These are phyloP conservation scores for Austroboletus niveus DNA, from an alignment of 1,284 basidiomycete genomes.

Conservation along the genomic window DNA sequence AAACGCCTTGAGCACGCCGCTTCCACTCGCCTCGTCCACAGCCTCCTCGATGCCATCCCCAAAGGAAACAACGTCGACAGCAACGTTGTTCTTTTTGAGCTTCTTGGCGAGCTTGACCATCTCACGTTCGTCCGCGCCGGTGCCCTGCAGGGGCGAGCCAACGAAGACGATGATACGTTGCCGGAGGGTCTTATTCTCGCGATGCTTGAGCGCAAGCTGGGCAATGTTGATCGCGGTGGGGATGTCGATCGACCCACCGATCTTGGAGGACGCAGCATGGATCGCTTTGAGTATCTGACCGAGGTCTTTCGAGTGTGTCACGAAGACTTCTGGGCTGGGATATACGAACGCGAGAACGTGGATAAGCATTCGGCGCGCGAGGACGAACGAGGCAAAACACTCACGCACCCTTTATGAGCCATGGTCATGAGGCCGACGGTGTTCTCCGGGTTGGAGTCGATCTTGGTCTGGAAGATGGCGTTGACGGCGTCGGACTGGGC, in stretches of 20 bases:
- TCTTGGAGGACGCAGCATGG: conserved; percentile 65
- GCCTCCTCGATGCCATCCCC: conserved; percentile 71
- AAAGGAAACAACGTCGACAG: conserved; percentile 88
- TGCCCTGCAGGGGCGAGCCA: conserved; percentile 79
- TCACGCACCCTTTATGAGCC: conserved; percentile 85
- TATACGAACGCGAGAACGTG: neutral
- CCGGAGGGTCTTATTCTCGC: conserved; percentile 97
- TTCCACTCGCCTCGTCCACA: conserved; percentile 32
- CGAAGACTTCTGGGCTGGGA: conserved; percentile 87
- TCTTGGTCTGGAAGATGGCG: conserved; percentile 90
- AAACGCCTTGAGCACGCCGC: conserved; percentile 67
- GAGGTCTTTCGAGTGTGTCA: conserved; percentile 93
- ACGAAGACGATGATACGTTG: conserved; percentile 95
- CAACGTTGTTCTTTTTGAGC: conserved; percentile 99
- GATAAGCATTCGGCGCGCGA: too few species aligned
- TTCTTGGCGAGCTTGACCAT: conserved; percentile 92
- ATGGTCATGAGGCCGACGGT: conserved; percentile 98
- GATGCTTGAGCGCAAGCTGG: conserved; percentile 94
- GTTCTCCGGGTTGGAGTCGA: conserved; percentile 94
- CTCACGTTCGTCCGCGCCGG: conserved; percentile 66
- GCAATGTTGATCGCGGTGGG: conserved; percentile 91
- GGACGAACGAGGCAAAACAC: neutral
- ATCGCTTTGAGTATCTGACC: conserved; percentile 87
- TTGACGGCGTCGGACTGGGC: conserved; percentile 93
- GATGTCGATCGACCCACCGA: conserved; percentile 83